A percentile compares a stretch with the other conserved stretches of the same genome.
These are phyloP conservation scores for Daldinia eschscholtzii DNA, from an alignment of 2,329 filamentous ascomycete genomes.

Conservation along the genomic window DNA sequence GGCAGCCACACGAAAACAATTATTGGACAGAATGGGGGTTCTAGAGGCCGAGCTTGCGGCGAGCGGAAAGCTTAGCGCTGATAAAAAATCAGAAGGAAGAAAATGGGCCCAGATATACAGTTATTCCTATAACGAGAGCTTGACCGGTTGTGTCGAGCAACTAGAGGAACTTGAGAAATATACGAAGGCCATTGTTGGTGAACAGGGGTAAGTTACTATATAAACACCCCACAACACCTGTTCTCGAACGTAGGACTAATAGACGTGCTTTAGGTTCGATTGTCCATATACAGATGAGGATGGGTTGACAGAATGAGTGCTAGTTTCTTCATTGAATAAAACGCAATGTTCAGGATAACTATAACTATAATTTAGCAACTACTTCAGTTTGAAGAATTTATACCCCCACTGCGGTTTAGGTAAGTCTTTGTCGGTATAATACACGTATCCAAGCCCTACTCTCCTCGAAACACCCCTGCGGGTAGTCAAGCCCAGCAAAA, in stretches of 20 bases:
- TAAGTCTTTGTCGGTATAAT: background rate
- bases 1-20: conserved; percentile 64
- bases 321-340: background rate
- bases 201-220: conserved; percentile 58
- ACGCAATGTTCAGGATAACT: background rate
- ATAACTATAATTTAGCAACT: background rate
- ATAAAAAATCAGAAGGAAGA: conserved; percentile 54
- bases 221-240: background rate
- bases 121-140: conserved; percentile 66
- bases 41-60: conserved; percentile 58
- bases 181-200: conserved; percentile 70
- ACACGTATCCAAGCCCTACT: background rate
- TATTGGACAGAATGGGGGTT: conserved; percentile 64
- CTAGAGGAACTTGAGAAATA: conserved; percentile 67
- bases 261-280: conserved; percentile 52
- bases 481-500: background rate
- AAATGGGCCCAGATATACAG: conserved; percentile 70
- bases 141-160: conserved; percentile 67
- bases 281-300: conserved; percentile 44
- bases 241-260: conserved; percentile 18
- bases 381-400: background rate
- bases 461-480: background rate
- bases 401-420: background rate
- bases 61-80: conserved; percentile 43
- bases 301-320: conserved; percentile 14